Evolutionary conservation across 768 basidiomycete genomes (phyloP), one percentile per base, ranked within the genome.

Genomic region (Suillus fuscotomentosus): DNA sequence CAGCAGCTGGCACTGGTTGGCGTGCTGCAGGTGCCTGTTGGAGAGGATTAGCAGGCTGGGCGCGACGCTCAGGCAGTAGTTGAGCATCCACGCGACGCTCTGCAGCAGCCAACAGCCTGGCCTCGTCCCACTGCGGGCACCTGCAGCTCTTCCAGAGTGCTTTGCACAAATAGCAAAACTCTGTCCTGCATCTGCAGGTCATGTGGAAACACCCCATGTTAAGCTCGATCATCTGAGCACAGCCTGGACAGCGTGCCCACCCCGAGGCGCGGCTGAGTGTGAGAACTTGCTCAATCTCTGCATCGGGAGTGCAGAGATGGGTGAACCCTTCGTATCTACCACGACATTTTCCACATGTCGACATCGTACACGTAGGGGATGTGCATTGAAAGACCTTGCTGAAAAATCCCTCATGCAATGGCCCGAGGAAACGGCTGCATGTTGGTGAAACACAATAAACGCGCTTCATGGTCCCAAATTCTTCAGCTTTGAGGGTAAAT

Each of bases 111-210:
- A 82, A 13, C 14, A 75, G 31, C 7, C 67, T 62, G 3, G 34
- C 39, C 68, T 90, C 90, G 24, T 90, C 88, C 88, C 89, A 91
- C 64, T 88, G 86, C 0, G 81, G 79, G 66, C 90, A 91, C 0
- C 0, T 15, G 67, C 91, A 92, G 1, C 75, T 79, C 76, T 89
- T 90, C 90, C 90, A 92, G 3, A 63, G 76, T 27, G 69, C 81
- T 78, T 80, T 60, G 78, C 86, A 81, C 78, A 86, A 66, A 56
- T 81, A 82, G 66, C 80, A 81, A 51, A 81, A 81, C 57, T 80
- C 70, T 13, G 74, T 75, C 47, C 68, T 62, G 68, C 80, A 81
- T 34, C 74, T 65, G 61, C 80, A 81, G 2, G 76, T 77, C 76
- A 82, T 79, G 64, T 82, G 80, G 66, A 70, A 77, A 61, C 80